Conservation (phyloP, 768 basidiomycete species). For the Mycena maculata region DNA sequence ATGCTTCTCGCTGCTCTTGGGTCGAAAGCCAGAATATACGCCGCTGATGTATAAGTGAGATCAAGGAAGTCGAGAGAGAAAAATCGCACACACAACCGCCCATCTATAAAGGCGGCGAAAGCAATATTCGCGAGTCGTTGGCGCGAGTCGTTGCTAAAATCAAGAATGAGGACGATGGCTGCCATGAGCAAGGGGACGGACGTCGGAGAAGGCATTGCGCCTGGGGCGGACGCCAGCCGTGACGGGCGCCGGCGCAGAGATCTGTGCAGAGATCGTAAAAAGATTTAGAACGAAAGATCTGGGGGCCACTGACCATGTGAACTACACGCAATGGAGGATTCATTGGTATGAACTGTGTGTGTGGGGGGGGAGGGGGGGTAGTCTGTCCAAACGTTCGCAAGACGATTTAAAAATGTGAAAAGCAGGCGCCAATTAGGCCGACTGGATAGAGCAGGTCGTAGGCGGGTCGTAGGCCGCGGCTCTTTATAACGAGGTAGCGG, state of each 20-base stretch:
- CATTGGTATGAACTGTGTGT: too few species aligned
- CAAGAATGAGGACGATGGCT: neutral
- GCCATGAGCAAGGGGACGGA: neutral
- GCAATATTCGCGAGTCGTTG: neutral
- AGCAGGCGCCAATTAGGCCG: too few species aligned
- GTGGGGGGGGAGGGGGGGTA: too few species aligned
- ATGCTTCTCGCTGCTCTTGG: slow-evolving; percentile 11
- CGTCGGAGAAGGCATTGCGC: slow-evolving; percentile 26
- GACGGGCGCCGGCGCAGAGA: neutral
- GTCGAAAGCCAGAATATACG: neutral
- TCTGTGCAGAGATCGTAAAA: neutral
- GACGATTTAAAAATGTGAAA: too few species aligned
- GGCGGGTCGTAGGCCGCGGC: too few species aligned
- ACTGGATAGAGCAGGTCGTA: too few species aligned
- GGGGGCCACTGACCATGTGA: neutral
- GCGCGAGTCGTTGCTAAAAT: neutral
- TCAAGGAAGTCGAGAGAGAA: neutral
- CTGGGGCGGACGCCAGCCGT: slow-evolving; percentile 2
- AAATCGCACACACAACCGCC: slow-evolving; percentile 13
- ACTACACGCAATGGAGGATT: neutral
- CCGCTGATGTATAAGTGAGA: slow-evolving; percentile 11
- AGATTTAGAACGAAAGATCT: neutral
- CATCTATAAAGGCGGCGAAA: slow-evolving; percentile 14
- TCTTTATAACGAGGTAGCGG: slow-evolving; percentile 9
- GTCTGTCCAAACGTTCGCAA: too few species aligned